phyloP scores from a whole-genome alignment of 352 stramenopile genomes.

The Thalassiosira mediterranea region DNA sequence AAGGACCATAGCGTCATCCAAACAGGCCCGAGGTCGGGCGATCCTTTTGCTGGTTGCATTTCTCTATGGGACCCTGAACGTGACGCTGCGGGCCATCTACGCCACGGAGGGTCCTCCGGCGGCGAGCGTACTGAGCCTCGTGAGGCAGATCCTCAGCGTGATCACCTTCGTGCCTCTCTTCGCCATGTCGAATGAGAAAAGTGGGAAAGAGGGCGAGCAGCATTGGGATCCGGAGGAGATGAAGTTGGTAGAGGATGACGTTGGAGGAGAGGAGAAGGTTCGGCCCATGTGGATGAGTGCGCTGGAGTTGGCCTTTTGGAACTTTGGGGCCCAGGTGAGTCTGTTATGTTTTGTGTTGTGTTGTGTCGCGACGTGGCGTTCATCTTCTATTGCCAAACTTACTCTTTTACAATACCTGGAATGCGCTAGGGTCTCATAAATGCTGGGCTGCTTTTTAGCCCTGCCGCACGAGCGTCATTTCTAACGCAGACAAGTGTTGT shows the following conservation, averaged over 20 bases:
- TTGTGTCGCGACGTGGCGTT: neutral
- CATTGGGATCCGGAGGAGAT: conserved; percentile 1
- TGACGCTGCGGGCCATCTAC: conserved; percentile 53
- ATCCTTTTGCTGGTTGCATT: conserved; percentile 54
- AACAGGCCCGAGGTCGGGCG: conserved; percentile 25
- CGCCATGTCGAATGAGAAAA: conserved; percentile 6
- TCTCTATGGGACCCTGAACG: conserved; percentile 61
- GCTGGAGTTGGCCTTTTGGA: conserved; percentile 69
- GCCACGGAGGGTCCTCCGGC: conserved; percentile 31
- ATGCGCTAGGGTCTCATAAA: conserved; percentile 67
- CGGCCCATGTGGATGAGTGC: conserved; percentile 52
- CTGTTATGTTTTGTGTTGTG: neutral
- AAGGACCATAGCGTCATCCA: conserved; percentile 7
- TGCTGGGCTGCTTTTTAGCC: conserved; percentile 56
- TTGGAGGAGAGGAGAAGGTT: neutral
- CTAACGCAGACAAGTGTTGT: conserved; percentile 74
- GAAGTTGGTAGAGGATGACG: neutral
- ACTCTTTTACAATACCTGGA: neutral
- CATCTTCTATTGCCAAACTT: neutral
- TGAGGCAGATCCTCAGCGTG: conserved; percentile 53
- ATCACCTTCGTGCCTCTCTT: conserved; percentile 57
- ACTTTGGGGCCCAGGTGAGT: conserved; percentile 62
- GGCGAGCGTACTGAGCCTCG: conserved; percentile 44
- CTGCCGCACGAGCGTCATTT: conserved; percentile 61
- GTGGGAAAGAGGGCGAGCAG: neutral